Base-by-base conservation (phyloP, 768 basidiomycete species). In the Termitomyces sp. region DNA sequence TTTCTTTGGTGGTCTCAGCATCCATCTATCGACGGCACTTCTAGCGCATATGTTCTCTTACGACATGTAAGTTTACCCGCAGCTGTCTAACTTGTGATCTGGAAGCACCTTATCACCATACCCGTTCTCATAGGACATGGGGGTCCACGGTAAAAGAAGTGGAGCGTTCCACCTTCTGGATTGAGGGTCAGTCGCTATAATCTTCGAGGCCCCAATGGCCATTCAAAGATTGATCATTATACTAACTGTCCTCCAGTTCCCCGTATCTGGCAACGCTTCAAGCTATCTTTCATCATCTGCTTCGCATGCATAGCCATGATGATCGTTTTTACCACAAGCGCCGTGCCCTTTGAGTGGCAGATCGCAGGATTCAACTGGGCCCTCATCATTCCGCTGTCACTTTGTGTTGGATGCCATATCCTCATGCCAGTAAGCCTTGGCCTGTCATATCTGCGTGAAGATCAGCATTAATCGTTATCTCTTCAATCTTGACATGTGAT, bases 141-240 rank as follows among this genome's bases (percentile, higher is more conserved):
- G 79, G 79, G 30, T 79, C 79, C 30, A 81, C 79, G 1, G 78
- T 73, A 63, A 94, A 95, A 71, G 90, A 91, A 71, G 90, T 94
- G 51, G 87, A 93, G 66, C 79, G 83, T 30, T 90, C 88, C 1
- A 91, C 92, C 56, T 93, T 95, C 76, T 93, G 89, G 83, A 83
- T 91, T 61, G 92, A 95, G 73, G 73, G 75, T 70, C 51, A 55
- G 62, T 57, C 6, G 46, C 55, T 40, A 46, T 46, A 12, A 35
- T 15, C 40, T 17, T 40, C n/a, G 17, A 9, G 31, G 12, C 30
- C 44, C 30, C 46, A 50, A 41, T 50, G 51, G 46, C 33, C 19
- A 4, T 19, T 41, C 40, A n/a, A 30, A 38, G 19, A 15, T 51
- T 56, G 5, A 43, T 23, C 14, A 28, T 52, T n/a, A 3, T 54